Evolutionary conservation across 2,329 filamentous ascomycete species (phyloP).

Genomic region (Aspergillus phoenicis): DNA sequence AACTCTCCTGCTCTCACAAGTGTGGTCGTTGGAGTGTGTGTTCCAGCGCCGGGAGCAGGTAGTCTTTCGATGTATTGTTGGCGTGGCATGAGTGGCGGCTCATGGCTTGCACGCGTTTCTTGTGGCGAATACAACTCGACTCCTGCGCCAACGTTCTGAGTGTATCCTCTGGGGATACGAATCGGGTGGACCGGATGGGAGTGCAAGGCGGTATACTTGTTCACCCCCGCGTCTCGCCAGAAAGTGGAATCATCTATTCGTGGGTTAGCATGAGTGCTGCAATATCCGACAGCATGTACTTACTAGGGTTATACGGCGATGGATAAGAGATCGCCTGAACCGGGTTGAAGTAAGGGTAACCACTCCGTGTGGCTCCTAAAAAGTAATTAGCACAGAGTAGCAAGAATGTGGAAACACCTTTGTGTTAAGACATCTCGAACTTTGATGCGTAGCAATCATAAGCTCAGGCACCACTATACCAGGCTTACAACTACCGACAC

Average conservation of each 20-base stretch:
- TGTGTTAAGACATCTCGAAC: background rate
- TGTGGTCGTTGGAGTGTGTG: background rate
- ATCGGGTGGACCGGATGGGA: background rate
- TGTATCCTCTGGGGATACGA: background rate
- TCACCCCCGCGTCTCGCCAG: conserved; percentile 5
- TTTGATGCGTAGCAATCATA: background rate
- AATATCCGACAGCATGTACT: background rate
- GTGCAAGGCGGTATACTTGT: background rate
- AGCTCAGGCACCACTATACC: background rate
- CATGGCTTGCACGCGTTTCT: no score
- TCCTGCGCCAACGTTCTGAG: no score
- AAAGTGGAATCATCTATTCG: background rate
- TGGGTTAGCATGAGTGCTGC: conserved; percentile 1
- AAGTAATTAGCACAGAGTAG: background rate
- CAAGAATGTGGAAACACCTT: background rate
- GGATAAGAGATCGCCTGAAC: background rate
- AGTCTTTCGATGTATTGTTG: no score
- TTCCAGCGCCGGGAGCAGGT: no score
- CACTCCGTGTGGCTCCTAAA: background rate
- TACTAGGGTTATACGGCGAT: background rate
- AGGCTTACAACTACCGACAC: background rate
- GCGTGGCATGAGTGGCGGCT: no score
- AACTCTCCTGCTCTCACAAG: background rate
- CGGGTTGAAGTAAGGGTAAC: background rate
- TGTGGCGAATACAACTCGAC: no score